phyloP scores from a whole-genome alignment of 2,329 filamentous ascomycete species.

The Fusarium veterinarium region DNA sequence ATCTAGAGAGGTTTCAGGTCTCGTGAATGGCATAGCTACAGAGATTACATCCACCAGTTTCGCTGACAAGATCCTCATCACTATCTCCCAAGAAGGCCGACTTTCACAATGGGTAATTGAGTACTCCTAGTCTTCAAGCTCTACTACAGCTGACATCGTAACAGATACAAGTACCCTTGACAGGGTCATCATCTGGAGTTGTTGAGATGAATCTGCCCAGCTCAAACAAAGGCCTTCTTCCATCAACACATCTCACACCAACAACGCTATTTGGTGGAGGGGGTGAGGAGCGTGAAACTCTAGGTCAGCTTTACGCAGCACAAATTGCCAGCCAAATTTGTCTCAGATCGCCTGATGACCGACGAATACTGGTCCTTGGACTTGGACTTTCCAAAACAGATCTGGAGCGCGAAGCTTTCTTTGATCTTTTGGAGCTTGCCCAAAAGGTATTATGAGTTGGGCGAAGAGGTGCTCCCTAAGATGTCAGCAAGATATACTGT shows the following conservation, averaged over 20 bases:
- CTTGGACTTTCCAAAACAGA: slow-evolving; percentile 66
- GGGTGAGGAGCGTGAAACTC: slow-evolving; percentile 79
- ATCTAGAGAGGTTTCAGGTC: slow-evolving; percentile 68
- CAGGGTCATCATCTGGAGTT: slow-evolving; percentile 71
- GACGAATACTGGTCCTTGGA: slow-evolving; percentile 70
- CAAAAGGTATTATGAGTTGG: slow-evolving; percentile 63
- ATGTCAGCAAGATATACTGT: no score
- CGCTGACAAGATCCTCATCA: slow-evolving; percentile 90
- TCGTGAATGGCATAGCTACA: slow-evolving; percentile 76
- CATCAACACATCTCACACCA: slow-evolving; percentile 84
- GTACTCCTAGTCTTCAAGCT: background rate
- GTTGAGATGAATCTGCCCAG: slow-evolving; percentile 70
- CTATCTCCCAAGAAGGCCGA: slow-evolving; percentile 85
- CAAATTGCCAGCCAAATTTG: slow-evolving; percentile 87
- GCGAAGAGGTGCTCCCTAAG: background rate
- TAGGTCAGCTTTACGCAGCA: slow-evolving; percentile 89
- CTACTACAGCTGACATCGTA: background rate
- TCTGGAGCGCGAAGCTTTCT: slow-evolving; percentile 67
- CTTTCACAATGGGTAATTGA: slow-evolving; percentile 87
- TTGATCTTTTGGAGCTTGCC: slow-evolving; percentile 73
- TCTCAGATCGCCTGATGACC: slow-evolving; percentile 74
- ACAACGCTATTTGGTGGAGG: slow-evolving; percentile 89
- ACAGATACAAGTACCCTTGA: slow-evolving; percentile 82
- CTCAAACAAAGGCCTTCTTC: slow-evolving; percentile 66
- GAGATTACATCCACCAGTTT: slow-evolving; percentile 80